Conservation (phyloP, 306 rosid genomes). For the Neltuma alba region DNA sequence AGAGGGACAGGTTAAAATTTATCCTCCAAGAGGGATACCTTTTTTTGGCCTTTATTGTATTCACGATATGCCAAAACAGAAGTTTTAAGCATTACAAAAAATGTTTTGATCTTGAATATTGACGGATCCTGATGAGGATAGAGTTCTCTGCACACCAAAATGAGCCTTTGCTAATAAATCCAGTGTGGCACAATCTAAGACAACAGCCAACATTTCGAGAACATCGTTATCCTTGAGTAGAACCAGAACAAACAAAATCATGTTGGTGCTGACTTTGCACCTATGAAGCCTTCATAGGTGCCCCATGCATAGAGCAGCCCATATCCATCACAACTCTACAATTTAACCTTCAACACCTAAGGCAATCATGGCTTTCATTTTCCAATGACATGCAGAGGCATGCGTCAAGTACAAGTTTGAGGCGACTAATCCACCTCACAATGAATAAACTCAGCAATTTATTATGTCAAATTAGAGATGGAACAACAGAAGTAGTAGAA, state of each 20-base stretch:
- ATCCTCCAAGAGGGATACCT: background rate
- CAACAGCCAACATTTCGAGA: background rate
- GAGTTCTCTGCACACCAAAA: conserved; percentile 23
- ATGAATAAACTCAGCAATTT: background rate
- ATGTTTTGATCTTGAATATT: background rate
- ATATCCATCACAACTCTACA: conserved; percentile 23
- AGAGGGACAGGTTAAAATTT: conserved; percentile 6
- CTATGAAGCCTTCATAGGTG: background rate
- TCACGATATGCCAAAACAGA: background rate
- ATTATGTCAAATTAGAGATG: conserved; percentile 21
- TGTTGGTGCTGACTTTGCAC: background rate
- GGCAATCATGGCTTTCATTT: background rate
- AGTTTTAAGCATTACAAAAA: background rate
- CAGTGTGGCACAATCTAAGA: background rate
- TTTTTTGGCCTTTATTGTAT: background rate
- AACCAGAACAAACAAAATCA: conserved; percentile 13
- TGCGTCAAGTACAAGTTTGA: background rate
- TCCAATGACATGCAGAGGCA: conserved; percentile 16
- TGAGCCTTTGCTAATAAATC: conserved; percentile 4
- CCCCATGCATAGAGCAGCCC: background rate
- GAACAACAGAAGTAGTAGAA: background rate
- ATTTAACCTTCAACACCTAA: conserved; percentile 15
- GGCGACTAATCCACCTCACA: conserved; percentile 12
- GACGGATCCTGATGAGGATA: background rate
- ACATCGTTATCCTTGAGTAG: conserved; percentile 3